Evolutionary conservation across 2,329 filamentous ascomycete species (phyloP).

Genomic region (Trichocomaceae sp.): DNA sequence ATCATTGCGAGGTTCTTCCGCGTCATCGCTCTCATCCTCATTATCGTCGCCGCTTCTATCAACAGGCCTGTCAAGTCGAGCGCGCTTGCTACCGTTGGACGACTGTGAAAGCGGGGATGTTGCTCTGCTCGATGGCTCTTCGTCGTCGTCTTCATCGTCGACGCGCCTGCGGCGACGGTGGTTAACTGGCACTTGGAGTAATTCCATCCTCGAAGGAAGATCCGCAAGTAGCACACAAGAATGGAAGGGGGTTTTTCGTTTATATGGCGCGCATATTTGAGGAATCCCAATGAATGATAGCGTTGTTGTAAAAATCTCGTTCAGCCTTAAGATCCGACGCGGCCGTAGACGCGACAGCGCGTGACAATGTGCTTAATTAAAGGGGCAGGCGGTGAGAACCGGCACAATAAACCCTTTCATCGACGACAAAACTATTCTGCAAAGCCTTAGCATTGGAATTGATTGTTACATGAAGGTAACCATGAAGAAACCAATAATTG

Average conservation of each 20-base stretch:
- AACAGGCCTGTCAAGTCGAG: slow-evolving; percentile 21
- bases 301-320: neutral
- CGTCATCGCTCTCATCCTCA: slow-evolving; percentile 16
- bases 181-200: slow-evolving; percentile 1
- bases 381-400: neutral
- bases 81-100: slow-evolving; percentile 28
- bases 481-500: slow-evolving; percentile 3
- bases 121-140: slow-evolving; percentile 15
- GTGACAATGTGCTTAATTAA: neutral
- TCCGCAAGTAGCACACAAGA: neutral
- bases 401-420: slow-evolving; percentile 15
- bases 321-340: neutral
- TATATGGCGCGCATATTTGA: neutral
- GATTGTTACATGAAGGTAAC: neutral
- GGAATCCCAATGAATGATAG: neutral
- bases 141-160: slow-evolving; percentile 20
- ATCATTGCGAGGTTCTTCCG: slow-evolving; percentile 8
- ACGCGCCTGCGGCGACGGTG: slow-evolving; percentile 24
- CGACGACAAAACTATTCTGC: neutral
- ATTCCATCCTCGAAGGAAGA: neutral
- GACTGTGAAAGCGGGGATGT: slow-evolving; percentile 21
- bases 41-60: slow-evolving; percentile 19
- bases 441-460: neutral
- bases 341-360: slow-evolving; percentile 8
- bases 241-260: neutral